Evolutionary conservation across 306 rosid genomes (phyloP), one percentile per base, ranked within the genome.

Genomic region (Alnus glutinosa): DNA sequence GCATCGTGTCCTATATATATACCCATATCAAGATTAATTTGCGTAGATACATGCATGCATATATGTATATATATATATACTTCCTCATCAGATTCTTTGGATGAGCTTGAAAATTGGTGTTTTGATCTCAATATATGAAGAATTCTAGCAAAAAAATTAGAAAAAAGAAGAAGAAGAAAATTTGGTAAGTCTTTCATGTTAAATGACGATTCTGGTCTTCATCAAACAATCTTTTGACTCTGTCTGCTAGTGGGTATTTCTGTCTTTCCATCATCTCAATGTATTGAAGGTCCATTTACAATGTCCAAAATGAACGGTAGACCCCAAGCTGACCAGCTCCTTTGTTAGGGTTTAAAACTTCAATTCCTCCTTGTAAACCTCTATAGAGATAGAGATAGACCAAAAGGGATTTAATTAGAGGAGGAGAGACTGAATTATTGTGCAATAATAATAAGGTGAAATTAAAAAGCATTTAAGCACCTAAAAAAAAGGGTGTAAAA

Each of bases 391-490:
- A 4, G 52, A 49, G 52, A 49, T 48, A 12, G 39, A 19, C 58
- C 47, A 61, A 19, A 46, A 71, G 64, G 47, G 9, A 55, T 23
- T 23, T 23, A 23, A 23, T 23, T 5, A 18, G 10, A 48, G 2
- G 0, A n/a, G n/a, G 46, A 50, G 51, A 64, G 44, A 28, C 28
- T 42, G 61, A 61, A 72, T 79, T 75, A 51, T 71, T 71, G 75
- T 63, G 82, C 62, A 75, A 75, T 74, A 76, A 76, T 74, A 76
- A 76, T 19, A 58, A 76, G 78, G 63, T 61, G 77, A 77, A 61
- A 75, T 23, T 67, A 58, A 82, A 67, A 82, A 67, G 75, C 55
- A 75, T 79, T 52, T 71, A 28, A 76, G 77, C 83, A 83, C 80
- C 82, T 6, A 51, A 19, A 47, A 32, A 71, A n/a, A 71, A 71